phyloP scores from a whole-genome alignment of 768 basidiomycete species.

The Rubroboletus pulcherrimus region DNA sequence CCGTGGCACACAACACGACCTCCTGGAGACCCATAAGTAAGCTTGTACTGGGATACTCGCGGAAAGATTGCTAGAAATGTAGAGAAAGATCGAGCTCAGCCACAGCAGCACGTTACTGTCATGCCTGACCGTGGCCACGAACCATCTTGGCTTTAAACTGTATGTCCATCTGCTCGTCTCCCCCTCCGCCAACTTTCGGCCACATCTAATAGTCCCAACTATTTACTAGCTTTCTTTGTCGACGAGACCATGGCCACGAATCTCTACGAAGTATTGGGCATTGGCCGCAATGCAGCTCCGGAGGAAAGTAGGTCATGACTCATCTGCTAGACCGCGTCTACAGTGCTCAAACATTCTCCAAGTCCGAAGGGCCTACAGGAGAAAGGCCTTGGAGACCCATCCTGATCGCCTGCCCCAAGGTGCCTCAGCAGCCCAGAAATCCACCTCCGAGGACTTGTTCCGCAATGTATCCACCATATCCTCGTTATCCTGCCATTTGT shows the following conservation, averaged over 20 bases:
- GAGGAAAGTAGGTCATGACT: constrained; percentile 55
- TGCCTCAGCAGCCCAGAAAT: constrained; percentile 56
- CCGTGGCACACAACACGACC: constrained; percentile 59
- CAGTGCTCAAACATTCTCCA: constrained; percentile 4
- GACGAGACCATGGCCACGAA: constrained; percentile 44
- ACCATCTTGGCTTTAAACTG: neutral
- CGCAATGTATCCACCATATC: constrained; percentile 31
- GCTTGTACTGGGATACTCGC: neutral
- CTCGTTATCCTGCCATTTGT: neutral
- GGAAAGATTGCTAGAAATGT: neutral
- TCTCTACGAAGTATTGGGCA: constrained; percentile 63
- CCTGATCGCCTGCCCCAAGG: constrained; percentile 65
- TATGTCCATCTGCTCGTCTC: neutral
- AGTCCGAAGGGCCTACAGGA: constrained; percentile 82
- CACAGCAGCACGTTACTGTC: constrained; percentile 9
- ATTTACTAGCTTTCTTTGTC: neutral
- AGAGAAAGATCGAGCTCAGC: constrained; percentile 13
- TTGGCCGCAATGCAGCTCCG: constrained; percentile 49
- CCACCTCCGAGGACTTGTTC: constrained; percentile 56
- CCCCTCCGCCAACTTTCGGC: neutral
- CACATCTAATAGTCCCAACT: neutral
- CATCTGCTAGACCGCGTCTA: neutral
- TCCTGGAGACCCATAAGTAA: constrained; percentile 59
- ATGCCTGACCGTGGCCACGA: neutral
- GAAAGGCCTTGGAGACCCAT: constrained; percentile 67